These are phyloP conservation scores for Sporothrix curviconia DNA, from an alignment of 2,329 filamentous ascomycete species.

Conservation along the genomic window DNA sequence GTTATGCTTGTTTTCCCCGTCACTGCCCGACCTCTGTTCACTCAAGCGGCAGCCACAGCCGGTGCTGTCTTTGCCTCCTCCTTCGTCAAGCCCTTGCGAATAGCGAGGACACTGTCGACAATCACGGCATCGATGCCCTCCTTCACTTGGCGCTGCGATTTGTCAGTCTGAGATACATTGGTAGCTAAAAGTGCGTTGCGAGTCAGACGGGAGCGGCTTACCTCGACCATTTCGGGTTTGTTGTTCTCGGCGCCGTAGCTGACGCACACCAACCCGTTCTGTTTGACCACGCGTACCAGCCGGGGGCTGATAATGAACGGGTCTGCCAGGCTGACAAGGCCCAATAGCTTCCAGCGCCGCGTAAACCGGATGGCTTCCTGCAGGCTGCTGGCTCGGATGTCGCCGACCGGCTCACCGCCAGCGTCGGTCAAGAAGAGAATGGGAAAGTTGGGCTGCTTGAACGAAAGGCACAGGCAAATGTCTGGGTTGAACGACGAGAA, in stretches of 20 bases:
- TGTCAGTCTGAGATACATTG: constrained; percentile 9
- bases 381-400: constrained; percentile 82
- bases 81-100: constrained; percentile 76
- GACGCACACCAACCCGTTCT: constrained; percentile 87
- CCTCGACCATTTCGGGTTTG: constrained; percentile 75
- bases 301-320: constrained; percentile 84
- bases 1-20: not conserved
- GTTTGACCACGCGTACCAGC: constrained; percentile 87
- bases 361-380: constrained; percentile 96
- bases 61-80: constrained; percentile 14
- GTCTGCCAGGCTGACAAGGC: constrained; percentile 82
- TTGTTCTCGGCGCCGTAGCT: constrained; percentile 93
- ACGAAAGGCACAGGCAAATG: constrained; percentile 85
- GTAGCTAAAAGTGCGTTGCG: not conserved
- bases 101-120: constrained; percentile 88
- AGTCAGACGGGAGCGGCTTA: constrained; percentile 36
- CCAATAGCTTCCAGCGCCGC: constrained; percentile 86
- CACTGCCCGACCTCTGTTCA: not conserved
- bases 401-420: constrained; percentile 71
- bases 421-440: constrained; percentile 92
- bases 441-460: constrained; percentile 95
- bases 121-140: constrained; percentile 98
- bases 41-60: not conserved
- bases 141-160: constrained; percentile 69
- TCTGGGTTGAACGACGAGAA: constrained; percentile 98